A percentile compares a stretch with the other conserved stretches of the same genome.
These are phyloP conservation scores for Dipteronia sinensis DNA, from an alignment of 345 rosid species.

Conservation along the genomic window DNA sequence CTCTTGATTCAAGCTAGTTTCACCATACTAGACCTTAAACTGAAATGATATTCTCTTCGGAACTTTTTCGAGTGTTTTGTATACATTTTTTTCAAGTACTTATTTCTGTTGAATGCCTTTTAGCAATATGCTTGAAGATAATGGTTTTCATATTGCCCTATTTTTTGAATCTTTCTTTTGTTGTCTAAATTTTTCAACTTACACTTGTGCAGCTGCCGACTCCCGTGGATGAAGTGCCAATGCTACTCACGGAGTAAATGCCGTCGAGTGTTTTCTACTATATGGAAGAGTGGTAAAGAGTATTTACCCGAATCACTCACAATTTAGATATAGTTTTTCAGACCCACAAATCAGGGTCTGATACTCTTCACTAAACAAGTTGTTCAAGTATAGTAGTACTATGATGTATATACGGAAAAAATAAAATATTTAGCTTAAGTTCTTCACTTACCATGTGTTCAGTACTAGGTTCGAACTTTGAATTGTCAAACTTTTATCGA, in stretches of 20 bases:
- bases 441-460: not conserved
- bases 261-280: slow-evolving; percentile 11
- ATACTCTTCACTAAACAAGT: slow-evolving; percentile 11
- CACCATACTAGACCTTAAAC: not conserved
- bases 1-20: not conserved
- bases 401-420: too few species aligned
- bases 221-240: slow-evolving; percentile 35
- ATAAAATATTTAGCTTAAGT: not conserved
- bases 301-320: not conserved
- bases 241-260: slow-evolving; percentile 51
- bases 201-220: slow-evolving; percentile 45
- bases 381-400: not conserved
- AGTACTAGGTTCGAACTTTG: not conserved
- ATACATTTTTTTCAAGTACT: not conserved
- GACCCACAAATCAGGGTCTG: slow-evolving; percentile 26
- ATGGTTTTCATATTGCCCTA: not conserved
- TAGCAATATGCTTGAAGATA: not conserved
- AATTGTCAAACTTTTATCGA: not conserved
- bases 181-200: not conserved
- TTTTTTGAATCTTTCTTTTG: not conserved
- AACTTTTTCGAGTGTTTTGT: not conserved
- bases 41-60: not conserved
- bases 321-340: slow-evolving; percentile 8
- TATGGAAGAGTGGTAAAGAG: not conserved
- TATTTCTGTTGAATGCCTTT: not conserved